phyloP scores from a whole-genome alignment of 2,329 filamentous ascomycete species.

The Colletotrichum caudatum region DNA sequence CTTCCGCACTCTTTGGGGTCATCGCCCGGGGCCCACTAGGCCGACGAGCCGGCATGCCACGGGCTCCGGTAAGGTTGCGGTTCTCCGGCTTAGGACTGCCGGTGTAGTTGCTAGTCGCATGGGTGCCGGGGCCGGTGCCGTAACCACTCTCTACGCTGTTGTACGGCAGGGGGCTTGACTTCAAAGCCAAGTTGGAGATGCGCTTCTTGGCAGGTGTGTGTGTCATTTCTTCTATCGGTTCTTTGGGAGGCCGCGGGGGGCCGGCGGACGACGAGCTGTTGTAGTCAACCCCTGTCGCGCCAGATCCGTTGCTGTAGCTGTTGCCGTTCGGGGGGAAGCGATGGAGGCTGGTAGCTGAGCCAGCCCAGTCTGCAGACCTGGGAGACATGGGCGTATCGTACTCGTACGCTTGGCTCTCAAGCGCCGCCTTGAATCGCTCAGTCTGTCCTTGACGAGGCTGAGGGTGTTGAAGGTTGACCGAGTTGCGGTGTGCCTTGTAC shows the following conservation, averaged over 20 bases:
- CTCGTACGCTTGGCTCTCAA: constrained; percentile 79
- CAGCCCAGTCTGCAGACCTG: constrained; percentile 71
- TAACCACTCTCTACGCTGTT: constrained; percentile 68
- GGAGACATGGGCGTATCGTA: constrained; percentile 73
- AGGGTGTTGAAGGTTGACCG: constrained; percentile 82
- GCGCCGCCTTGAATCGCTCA: constrained; percentile 77
- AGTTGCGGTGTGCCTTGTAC: constrained; percentile 85
- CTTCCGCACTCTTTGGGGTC: constrained; percentile 67
- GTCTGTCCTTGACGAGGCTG: constrained; percentile 81
- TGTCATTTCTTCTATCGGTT: constrained; percentile 62
- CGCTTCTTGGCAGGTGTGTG: constrained; percentile 61
- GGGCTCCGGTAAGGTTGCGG: constrained; percentile 66
- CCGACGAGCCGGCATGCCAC: constrained; percentile 64
- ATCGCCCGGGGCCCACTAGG: constrained; percentile 71
- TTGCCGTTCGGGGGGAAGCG: constrained; percentile 62
- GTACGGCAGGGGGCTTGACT: constrained; percentile 67
- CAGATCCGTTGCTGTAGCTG: constrained; percentile 59
- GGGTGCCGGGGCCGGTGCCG: constrained; percentile 60
- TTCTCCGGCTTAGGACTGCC: constrained; percentile 68
- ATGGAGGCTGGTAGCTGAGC: constrained; percentile 69
- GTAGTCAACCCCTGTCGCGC: constrained; percentile 55
- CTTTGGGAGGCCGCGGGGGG: constrained; percentile 73
- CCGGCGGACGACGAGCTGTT: constrained; percentile 59
- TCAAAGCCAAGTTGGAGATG: constrained; percentile 62
- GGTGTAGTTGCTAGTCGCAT: constrained; percentile 63